Evolutionary conservation across 441 rosid species (phyloP), one percentile per base, ranked within the genome.

Genomic region (Syzygium syzygioides): DNA sequence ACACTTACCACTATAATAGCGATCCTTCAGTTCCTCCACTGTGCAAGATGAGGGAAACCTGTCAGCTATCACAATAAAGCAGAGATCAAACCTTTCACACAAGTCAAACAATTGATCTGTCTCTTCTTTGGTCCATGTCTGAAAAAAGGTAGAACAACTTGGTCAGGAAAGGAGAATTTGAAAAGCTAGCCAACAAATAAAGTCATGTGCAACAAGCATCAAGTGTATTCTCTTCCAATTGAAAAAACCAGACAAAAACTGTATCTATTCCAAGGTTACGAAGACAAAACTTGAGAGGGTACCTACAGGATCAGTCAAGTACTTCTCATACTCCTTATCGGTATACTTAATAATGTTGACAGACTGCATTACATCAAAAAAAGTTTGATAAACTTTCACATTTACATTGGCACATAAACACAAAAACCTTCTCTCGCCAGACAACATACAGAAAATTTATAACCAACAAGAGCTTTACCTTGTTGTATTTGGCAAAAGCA

Each of bases 91-190:
- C 87, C 92, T 93, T 91, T 94, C 94, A 88, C 98, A 96, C 84
- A 97, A 86, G 86, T 96, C 97, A 95, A 97, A 96, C 91, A 98
- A 91, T 91, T 93, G 95, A 93, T 97, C 99, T 34, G 99, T 97
- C 92, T 97, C 99, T 92, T 95, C 98, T 92, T 95, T 98, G 52
- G 97, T 95, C 99, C 99, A 98, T 79, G 80, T 90, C 99, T 98
- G 28, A 57, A 85, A 55, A 85, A 1, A 34, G 28, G 80, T 34
- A 71, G 80, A 71, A 71, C 79, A 68, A 34, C 79, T 68, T 14
- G 25, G 26, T 68, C 48, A 68, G 28, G 79, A 68, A 68, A 68
- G 79, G 79, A 1, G 79, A 34, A 19, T 34, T 34, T 68, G 79
- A 68, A 34, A 34, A 50, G 45, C 30, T 37, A 87, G 87, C 45